Evolutionary conservation across 305 asterid genomes (phyloP).

Genomic region (Nicotiana rustica): DNA sequence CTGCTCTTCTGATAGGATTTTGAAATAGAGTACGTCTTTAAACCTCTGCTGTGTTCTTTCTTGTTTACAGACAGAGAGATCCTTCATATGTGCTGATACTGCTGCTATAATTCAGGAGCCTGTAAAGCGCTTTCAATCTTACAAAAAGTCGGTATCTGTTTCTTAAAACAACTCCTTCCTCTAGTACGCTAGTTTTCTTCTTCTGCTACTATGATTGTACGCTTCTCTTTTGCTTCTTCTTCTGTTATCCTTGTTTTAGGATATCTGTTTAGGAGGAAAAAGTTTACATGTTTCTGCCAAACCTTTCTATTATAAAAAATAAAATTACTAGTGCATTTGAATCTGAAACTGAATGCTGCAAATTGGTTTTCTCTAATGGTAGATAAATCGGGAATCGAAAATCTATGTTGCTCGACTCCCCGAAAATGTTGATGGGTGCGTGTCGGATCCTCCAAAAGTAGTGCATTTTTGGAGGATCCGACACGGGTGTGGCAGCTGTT

Average conservation of each 20-base stretch:
- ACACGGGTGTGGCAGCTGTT: no score
- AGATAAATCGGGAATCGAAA: neutral
- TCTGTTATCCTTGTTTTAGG: neutral
- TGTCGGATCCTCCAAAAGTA: no score
- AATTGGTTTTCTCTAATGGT: neutral
- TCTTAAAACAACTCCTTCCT: conserved; percentile 14
- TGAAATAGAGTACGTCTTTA: conserved; percentile 30
- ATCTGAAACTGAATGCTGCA: conserved; percentile 3
- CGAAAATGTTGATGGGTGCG: no score
- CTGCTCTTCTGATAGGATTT: conserved; percentile 21
- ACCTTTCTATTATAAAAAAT: neutral
- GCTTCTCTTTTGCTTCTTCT: conserved; percentile 7
- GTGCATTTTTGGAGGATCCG: no score
- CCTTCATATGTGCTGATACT: conserved; percentile 89
- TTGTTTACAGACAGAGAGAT: conserved; percentile 73
- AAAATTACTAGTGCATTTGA: neutral
- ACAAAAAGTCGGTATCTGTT: conserved; percentile 63
- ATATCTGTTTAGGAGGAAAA: neutral
- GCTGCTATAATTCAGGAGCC: conserved; percentile 83
- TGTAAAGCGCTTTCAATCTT: conserved; percentile 72
- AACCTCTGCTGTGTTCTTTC: conserved; percentile 29
- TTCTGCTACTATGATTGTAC: conserved; percentile 5
- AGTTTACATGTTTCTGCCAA: neutral
- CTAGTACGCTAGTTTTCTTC: neutral
- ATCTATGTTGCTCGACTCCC: neutral